Conservation (phyloP, 176 grass and related monocot species). For the Bonia amplexicaulis region DNA sequence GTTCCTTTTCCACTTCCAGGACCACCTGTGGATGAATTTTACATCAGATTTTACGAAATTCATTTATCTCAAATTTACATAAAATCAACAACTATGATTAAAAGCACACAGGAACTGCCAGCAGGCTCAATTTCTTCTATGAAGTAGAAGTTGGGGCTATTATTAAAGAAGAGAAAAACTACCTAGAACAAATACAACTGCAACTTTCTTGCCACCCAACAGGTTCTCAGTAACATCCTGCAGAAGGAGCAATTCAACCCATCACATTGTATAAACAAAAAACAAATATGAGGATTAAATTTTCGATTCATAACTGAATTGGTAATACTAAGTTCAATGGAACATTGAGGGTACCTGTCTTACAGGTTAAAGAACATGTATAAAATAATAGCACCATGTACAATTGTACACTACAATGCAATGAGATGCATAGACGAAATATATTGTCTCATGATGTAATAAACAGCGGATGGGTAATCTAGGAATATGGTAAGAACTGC, state of each 20-base stretch:
- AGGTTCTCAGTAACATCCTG: slow-evolving; percentile 38
- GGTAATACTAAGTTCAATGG: background rate
- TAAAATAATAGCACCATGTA: background rate
- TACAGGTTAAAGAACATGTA: background rate
- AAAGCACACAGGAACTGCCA: background rate
- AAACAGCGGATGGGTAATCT: background rate
- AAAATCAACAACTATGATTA: background rate
- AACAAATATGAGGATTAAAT: background rate
- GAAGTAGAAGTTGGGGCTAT: background rate
- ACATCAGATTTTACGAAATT: background rate
- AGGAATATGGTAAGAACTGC: background rate
- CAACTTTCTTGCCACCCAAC: slow-evolving; percentile 39
- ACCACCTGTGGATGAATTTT: slow-evolving; percentile 34
- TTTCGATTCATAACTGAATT: background rate
- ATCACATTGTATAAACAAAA: background rate
- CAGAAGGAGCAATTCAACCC: background rate
- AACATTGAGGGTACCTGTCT: background rate
- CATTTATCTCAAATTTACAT: background rate
- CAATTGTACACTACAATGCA: background rate
- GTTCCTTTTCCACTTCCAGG: slow-evolving; percentile 63
- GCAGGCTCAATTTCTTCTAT: background rate
- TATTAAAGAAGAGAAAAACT: slow-evolving; percentile 9
- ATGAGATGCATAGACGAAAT: background rate
- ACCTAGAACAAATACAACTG: slow-evolving; percentile 61
- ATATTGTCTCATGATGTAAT: background rate